Percentiles rank a stretch among this genome's conserved stretches.
Conservation (phyloP, 768 basidiomycete genomes). For the Pleurotus citrinopileatus region DNA sequence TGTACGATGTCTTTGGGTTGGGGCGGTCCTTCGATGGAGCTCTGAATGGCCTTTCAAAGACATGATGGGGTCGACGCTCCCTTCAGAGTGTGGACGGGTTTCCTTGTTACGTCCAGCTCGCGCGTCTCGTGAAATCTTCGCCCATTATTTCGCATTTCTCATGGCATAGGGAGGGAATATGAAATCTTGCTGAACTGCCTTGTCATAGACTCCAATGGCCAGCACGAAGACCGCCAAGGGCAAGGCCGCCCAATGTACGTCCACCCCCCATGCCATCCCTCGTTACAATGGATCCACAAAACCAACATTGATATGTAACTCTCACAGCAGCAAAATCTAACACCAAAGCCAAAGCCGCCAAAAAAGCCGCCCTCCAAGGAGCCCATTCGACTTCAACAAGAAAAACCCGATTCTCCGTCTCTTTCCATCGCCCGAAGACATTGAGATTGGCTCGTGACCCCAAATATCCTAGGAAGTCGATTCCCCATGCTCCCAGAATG, state of each 20-base stretch:
- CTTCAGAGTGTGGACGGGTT: not conserved
- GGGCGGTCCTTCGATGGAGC: too few relatives aligned
- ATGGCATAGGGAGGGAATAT: too few relatives aligned
- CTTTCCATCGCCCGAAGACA: slow-evolving; percentile 97
- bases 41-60: too few relatives aligned
- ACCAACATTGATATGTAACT: slow-evolving; percentile 2
- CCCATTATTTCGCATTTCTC: not conserved
- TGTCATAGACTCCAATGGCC: slow-evolving; percentile 2
- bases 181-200: too few relatives aligned
- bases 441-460: slow-evolving; percentile 80
- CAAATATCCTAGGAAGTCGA: slow-evolving; percentile 93
- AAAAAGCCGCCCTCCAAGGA: slow-evolving; percentile 95
- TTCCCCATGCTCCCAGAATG: slow-evolving; percentile 91
- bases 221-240: slow-evolving; percentile 7
- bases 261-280: not conserved
- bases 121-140: not conserved
- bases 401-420: slow-evolving; percentile 82
- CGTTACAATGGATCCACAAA: not conserved
- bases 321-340: slow-evolving; percentile 36
- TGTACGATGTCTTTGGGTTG: not conserved
- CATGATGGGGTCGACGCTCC: not conserved
- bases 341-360: slow-evolving; percentile 86
- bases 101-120: not conserved
- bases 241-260: slow-evolving; percentile 11
- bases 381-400: slow-evolving; percentile 70